A percentile compares a stretch with the other conserved stretches of the same genome.
Evolutionary conservation across 129 eudicot species (phyloP).

Genomic region (Helianthus tuberosus): DNA sequence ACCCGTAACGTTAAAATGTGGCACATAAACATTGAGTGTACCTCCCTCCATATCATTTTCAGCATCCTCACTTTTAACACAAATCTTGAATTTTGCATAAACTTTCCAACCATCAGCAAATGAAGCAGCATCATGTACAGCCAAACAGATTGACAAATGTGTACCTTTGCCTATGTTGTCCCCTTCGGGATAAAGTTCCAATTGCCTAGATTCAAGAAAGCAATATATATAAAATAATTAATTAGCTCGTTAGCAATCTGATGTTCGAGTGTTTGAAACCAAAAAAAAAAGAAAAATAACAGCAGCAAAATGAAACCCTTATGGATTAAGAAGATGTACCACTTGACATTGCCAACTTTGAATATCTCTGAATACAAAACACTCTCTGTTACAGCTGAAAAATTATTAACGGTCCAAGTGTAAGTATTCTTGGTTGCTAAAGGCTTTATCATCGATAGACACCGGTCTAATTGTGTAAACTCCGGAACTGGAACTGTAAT

Average conservation of each 20-base stretch:
- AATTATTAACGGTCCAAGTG: no score
- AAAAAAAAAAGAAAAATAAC: no score
- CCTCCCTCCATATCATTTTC: not conserved
- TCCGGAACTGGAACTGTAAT: constrained; percentile 4
- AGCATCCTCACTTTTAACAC: not conserved
- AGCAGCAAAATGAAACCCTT: no score
- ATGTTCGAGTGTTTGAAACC: no score
- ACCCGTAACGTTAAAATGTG: no score
- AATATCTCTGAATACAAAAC: no score
- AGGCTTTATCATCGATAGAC: constrained; percentile 19
- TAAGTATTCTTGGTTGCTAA: no score
- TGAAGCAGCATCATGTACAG: not conserved
- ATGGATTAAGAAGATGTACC: no score
- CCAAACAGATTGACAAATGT: not conserved
- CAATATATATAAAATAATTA: no score
- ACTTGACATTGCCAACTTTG: no score
- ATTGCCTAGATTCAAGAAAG: not conserved
- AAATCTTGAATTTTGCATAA: constrained; percentile 15
- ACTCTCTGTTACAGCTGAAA: no score
- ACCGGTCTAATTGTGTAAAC: constrained; percentile 11
- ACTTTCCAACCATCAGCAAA: constrained; percentile 29
- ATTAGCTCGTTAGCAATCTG: no score
- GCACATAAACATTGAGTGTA: not conserved
- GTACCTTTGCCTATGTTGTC: not conserved
- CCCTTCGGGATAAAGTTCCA: constrained; percentile 22